Conservation (phyloP, 768 basidiomycete species). For the Mycena leptocephala region DNA sequence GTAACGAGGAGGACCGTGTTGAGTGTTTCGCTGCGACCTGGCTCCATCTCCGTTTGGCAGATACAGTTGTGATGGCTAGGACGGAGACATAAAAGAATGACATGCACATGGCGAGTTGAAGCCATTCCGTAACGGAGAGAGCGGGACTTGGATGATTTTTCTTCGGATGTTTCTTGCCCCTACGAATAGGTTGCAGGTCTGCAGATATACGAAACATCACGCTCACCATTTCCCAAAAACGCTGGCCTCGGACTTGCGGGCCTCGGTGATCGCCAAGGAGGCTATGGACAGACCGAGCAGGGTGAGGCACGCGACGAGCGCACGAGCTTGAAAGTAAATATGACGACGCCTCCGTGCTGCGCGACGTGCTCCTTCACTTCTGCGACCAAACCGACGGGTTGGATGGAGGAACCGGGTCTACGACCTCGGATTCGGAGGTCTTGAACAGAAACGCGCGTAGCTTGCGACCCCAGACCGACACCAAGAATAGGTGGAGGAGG, state of each 20-base stretch:
- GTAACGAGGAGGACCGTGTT: slow-evolving; percentile 63
- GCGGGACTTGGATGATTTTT: slow-evolving; percentile 27
- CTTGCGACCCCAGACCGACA: slow-evolving; percentile 29
- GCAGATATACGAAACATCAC: background rate
- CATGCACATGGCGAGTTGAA: slow-evolving; percentile 49
- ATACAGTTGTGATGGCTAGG: slow-evolving; percentile 58
- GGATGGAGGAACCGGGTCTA: slow-evolving; percentile 36
- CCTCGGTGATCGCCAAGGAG: slow-evolving; percentile 55
- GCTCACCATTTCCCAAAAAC: slow-evolving; percentile 40
- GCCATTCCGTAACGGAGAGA: slow-evolving; percentile 45
- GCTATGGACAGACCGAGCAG: slow-evolving; percentile 69
- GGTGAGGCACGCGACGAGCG: slow-evolving; percentile 62
- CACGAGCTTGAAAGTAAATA: slow-evolving; percentile 64
- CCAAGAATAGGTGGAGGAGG: slow-evolving; percentile 46
- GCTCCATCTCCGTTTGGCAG: slow-evolving; percentile 55
- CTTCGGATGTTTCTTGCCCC: slow-evolving; percentile 47
- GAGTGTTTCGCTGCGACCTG: slow-evolving; percentile 61
- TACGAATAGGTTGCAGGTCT: background rate
- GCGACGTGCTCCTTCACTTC: slow-evolving; percentile 58
- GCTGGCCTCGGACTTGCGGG: slow-evolving; percentile 18
- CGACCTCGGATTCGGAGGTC: slow-evolving; percentile 17
- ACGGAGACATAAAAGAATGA: slow-evolving; percentile 60
- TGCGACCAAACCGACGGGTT: slow-evolving; percentile 46
- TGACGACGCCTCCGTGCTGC: slow-evolving; percentile 61
- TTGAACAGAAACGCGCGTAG: slow-evolving; percentile 20